Conservation (phyloP, 345 rosid genomes). For the Salix brachista region DNA sequence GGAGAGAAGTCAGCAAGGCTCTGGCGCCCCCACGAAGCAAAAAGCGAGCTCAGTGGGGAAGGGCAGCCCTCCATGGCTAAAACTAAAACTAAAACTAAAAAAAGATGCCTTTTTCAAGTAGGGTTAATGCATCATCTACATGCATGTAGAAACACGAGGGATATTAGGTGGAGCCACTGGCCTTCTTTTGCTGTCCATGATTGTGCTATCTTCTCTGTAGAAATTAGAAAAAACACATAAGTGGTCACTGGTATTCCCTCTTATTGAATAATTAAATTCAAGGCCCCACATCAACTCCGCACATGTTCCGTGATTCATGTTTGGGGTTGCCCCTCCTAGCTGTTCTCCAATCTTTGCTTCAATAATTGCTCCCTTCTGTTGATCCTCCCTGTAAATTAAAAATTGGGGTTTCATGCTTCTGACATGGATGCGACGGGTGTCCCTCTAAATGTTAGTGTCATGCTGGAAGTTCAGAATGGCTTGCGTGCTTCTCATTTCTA, state of each 20-base stretch:
- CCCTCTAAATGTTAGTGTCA: neutral
- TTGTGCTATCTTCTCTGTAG: conserved; percentile 1
- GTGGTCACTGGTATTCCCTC: neutral
- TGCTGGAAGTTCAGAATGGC: neutral
- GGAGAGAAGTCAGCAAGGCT: neutral
- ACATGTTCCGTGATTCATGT: conserved; percentile 2
- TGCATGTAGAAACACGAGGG: neutral
- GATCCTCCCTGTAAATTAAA: neutral
- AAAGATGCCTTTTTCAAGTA: neutral
- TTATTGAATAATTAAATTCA: neutral
- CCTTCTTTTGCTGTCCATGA: conserved; percentile 2
- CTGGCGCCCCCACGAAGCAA: conserved; percentile 3
- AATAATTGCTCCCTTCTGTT: neutral
- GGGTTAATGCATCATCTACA: neutral
- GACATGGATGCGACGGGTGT: too few species aligned
- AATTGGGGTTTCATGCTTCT: neutral
- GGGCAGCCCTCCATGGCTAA: neutral
- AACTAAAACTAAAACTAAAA: neutral
- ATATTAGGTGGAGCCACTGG: neutral
- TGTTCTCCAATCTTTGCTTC: neutral
- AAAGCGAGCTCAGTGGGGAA: neutral
- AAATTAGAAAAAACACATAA: neutral
- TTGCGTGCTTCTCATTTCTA: neutral
- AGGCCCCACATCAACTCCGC: neutral
- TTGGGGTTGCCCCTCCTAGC: neutral